A percentile compares a stretch with the other conserved stretches of the same genome.
These are phyloP conservation scores for Cynara cardunculus DNA, from an alignment of 129 eudicot genomes.

Conservation along the genomic window DNA sequence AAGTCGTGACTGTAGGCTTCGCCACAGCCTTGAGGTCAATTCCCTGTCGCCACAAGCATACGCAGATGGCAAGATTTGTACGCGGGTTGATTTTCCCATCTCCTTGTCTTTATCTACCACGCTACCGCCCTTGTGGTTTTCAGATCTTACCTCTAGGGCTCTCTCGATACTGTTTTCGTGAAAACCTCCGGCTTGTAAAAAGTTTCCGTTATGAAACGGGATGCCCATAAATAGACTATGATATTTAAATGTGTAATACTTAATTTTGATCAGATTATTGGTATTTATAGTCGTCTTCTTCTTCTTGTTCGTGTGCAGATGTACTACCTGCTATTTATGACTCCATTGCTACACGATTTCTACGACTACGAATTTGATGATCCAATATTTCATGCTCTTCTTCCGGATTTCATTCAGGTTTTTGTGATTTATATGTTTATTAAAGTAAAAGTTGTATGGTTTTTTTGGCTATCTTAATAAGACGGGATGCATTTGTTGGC, in stretches of 20 bases:
- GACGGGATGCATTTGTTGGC: conserved; percentile 9
- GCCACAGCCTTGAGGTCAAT: too few species aligned
- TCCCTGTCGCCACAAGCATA: too few species aligned
- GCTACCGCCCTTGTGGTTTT: too few species aligned
- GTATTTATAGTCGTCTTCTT: not conserved
- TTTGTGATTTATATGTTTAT: conserved; percentile 4
- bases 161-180: too few species aligned
- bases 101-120: too few species aligned
- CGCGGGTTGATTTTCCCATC: too few species aligned
- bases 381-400: conserved; percentile 34
- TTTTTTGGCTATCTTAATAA: not conserved
- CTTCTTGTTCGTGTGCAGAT: conserved; percentile 38
- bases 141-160: too few species aligned
- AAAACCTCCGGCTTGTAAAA: too few species aligned
- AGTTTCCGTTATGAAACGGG: not conserved
- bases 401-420: conserved; percentile 64
- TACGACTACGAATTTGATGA: conserved; percentile 46
- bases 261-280: not conserved
- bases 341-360: conserved; percentile 67
- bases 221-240: not conserved
- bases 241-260: not conserved
- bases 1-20: too few species aligned
- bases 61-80: too few species aligned
- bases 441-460: not conserved
- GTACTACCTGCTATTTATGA: conserved; percentile 39